phyloP scores from a whole-genome alignment of 441 rosid species.

The Viola pubescens region DNA sequence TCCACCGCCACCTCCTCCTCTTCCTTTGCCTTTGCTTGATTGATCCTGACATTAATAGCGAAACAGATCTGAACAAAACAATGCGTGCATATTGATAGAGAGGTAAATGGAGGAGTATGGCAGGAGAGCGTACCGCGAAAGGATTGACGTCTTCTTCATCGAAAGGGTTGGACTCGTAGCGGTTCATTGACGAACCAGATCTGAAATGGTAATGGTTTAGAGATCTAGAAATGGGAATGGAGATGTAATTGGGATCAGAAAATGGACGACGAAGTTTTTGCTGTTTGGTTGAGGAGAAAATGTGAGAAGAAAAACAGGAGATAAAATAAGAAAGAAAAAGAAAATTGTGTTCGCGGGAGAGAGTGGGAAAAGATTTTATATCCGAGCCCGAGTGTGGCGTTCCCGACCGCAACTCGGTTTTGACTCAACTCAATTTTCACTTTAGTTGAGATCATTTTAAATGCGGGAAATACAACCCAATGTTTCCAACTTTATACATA shows the following conservation, averaged over 20 bases:
- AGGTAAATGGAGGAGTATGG: not conserved
- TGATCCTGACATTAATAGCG: constrained; percentile 29
- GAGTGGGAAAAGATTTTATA: not conserved
- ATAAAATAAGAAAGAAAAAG: constrained; percentile 1
- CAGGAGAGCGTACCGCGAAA: constrained; percentile 55
- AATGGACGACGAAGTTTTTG: too few species aligned
- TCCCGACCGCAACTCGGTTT: not conserved
- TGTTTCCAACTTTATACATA: too few species aligned
- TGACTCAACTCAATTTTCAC: not conserved
- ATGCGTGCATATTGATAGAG: not conserved
- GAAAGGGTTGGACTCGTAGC: constrained; percentile 68
- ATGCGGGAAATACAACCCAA: too few species aligned
- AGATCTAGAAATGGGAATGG: constrained; percentile 20
- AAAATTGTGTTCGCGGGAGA: constrained; percentile 10
- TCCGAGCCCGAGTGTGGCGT: constrained; percentile 5
- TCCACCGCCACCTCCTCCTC: constrained; percentile 30
- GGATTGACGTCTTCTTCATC: constrained; percentile 90
- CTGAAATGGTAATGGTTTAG: constrained; percentile 1
- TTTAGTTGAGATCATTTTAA: too few species aligned
- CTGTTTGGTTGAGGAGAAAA: not conserved
- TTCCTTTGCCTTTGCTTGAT: not conserved
- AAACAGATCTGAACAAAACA: not conserved
- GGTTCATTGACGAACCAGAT: constrained; percentile 48
- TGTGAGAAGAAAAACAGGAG: not conserved
- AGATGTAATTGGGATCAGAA: not conserved